Evolutionary conservation across 768 basidiomycete genomes (phyloP).

Genomic region (Termitomyces bulborhizus): DNA sequence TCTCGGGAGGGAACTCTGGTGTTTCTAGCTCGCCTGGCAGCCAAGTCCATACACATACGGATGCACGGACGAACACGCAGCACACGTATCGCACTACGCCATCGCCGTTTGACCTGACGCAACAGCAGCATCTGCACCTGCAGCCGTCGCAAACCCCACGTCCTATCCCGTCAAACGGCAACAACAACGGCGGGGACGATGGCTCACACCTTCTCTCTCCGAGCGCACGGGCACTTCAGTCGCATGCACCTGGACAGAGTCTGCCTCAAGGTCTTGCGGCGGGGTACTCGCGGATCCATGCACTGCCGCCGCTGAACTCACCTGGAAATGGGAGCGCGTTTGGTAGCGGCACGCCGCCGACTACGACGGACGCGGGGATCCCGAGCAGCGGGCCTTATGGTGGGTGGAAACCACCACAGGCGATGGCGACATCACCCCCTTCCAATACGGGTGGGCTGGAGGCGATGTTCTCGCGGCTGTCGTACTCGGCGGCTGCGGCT

Average conservation of each 20-base stretch:
- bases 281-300: slow-evolving; percentile 86
- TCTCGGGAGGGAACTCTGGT: background rate
- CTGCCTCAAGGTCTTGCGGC: slow-evolving; percentile 90
- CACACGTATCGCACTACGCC: slow-evolving; percentile 36
- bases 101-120: slow-evolving; percentile 41
- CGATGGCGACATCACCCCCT: slow-evolving; percentile 14
- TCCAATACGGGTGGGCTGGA: slow-evolving; percentile 27
- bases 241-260: slow-evolving; percentile 87
- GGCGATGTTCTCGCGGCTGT: slow-evolving; percentile 49
- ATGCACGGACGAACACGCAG: slow-evolving; percentile 28
- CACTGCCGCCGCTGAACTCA: slow-evolving; percentile 43
- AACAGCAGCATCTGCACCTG: slow-evolving; percentile 24
- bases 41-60: slow-evolving; percentile 31
- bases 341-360: slow-evolving; percentile 13
- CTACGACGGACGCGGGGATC: background rate
- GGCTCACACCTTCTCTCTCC: slow-evolving; percentile 47
- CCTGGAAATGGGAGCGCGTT: slow-evolving; percentile 20
- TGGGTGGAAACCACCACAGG: slow-evolving; percentile 17
- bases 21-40: slow-evolving; percentile 25
- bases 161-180: slow-evolving; percentile 22
- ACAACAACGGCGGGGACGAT: slow-evolving; percentile 9
- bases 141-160: slow-evolving; percentile 22
- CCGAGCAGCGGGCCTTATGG: slow-evolving; percentile 23
- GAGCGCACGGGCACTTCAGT: slow-evolving; percentile 70
- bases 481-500: slow-evolving; percentile 42